Conservation (phyloP, 2,329 filamentous ascomycete genomes). For the Ophiosphaerella narmari region DNA sequence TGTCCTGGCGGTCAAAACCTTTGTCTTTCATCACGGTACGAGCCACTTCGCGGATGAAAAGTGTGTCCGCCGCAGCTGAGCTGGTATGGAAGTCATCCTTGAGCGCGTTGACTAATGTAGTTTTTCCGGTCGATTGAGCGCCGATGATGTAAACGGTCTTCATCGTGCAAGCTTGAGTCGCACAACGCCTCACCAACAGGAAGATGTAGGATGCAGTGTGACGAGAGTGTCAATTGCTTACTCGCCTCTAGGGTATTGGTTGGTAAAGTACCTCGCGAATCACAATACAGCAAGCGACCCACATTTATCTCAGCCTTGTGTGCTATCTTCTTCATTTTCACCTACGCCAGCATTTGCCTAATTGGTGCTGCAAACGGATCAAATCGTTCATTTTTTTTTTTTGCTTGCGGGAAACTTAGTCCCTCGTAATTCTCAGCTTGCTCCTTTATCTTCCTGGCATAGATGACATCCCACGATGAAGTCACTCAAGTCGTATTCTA, state of each 20-base stretch:
- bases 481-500: constrained; percentile 12
- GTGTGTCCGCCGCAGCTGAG: background rate
- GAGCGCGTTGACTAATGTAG: constrained; percentile 49
- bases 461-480: constrained; percentile 8
- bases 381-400: too few relatives aligned
- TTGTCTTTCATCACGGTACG: constrained; percentile 42
- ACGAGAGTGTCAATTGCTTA: too few relatives aligned
- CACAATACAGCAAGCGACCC: too few relatives aligned
- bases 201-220: background rate
- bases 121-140: constrained; percentile 54
- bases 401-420: too few relatives aligned
- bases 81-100: constrained; percentile 15
- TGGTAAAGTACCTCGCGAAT: too few relatives aligned
- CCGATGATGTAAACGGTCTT: constrained; percentile 51
- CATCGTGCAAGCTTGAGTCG: background rate
- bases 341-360: too few relatives aligned
- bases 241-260: too few relatives aligned
- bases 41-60: constrained; percentile 47
- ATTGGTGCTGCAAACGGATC: too few relatives aligned
- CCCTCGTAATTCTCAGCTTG: too few relatives aligned
- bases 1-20: constrained; percentile 43
- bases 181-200: background rate
- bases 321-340: background rate
- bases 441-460: too few relatives aligned
- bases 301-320: background rate